phyloP scores from a whole-genome alignment of 495 filamentous ascomycete genomes.

The Neurospora sp. region DNA sequence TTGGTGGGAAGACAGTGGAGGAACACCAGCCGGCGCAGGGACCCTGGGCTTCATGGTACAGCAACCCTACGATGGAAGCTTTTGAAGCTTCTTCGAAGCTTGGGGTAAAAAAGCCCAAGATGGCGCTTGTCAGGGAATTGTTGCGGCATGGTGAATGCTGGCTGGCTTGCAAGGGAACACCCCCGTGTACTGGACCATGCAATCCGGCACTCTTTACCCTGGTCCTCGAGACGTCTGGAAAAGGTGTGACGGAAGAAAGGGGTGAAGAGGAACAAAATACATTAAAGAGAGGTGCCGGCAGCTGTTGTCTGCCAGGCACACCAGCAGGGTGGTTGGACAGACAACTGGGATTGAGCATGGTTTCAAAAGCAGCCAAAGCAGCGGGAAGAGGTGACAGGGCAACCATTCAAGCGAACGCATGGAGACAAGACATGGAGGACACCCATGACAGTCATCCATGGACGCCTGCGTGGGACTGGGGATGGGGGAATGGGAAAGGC shows the following conservation, averaged over 20 bases:
- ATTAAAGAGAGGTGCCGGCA: neutral
- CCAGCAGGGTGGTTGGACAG: slow-evolving; percentile 9
- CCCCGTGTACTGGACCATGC: slow-evolving; percentile 15
- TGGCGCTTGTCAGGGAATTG: neutral
- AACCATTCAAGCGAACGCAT: slow-evolving; percentile 7
- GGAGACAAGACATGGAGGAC: slow-evolving; percentile 15
- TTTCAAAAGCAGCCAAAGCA: slow-evolving; percentile 12
- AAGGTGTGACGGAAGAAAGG: slow-evolving; percentile 12
- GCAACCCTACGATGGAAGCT: neutral
- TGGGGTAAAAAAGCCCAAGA: neutral
- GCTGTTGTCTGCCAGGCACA: neutral
- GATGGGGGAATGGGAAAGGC: slow-evolving; percentile 4
- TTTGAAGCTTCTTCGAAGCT: neutral
- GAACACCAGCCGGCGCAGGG: neutral
- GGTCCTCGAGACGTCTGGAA: slow-evolving; percentile 4
- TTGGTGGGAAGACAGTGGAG: neutral
- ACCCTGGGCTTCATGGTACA: neutral
- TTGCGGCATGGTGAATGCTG: neutral
- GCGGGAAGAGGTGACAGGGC: slow-evolving; percentile 19
- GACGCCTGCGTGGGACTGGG: slow-evolving; percentile 7
- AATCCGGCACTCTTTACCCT: slow-evolving; percentile 8
- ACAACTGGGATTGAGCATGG: slow-evolving; percentile 15
- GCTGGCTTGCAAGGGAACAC: neutral
- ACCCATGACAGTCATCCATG: slow-evolving; percentile 13
- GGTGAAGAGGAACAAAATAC: neutral